Evolutionary conservation across 257 asterid genomes (phyloP), one percentile per base, ranked within the genome.

Genomic region (Buddleja alternifolia): DNA sequence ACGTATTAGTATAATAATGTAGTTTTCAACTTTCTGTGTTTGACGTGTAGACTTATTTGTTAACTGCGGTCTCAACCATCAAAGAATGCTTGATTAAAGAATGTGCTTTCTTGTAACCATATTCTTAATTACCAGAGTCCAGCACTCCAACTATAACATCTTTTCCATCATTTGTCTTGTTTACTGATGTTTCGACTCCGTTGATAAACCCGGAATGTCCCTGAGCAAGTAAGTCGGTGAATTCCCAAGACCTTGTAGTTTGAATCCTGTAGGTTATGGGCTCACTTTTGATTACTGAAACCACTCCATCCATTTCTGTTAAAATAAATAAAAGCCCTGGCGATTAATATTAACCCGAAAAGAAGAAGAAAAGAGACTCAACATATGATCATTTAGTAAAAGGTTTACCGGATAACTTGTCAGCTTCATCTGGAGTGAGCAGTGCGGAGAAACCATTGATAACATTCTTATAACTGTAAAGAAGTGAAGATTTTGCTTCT

Each of bases 371-470:
- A 2, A 50, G 17, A 32, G 10, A 17, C 7, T 6, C 21, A 44
- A 4, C 16, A 42, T 39, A 23, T 55, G 55, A 21, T n/a, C 12
- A 15, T 34, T 16, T 1, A 8, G 25, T 15, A 34, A 7, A 62
- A 64, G 1, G 41, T 36, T 32, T 75, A 79, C 90, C 69, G 15
- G 83, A 85, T 46, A 85, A 74, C 46, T 54, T 78, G 8, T 70
- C 60, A 50, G 84, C 88, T 80, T 85, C 81, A 36, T 77, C 76
- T 1, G 73, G 63, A 8, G 86, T 73, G 73, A 82, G 90, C 50
- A 73, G 23, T 10, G 86, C 88, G 0, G 88, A 86, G 66, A 85
- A 85, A 41, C 90, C 86, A 80, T 84, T 82, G 82, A 85, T 75
- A 61, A 82, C 69, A 55, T 85, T 70, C 70, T 80, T 85, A 70